Evolutionary conservation across 805 yeast genomes (phyloP).

Genomic region (Sugiyamaella valdiviana): DNA sequence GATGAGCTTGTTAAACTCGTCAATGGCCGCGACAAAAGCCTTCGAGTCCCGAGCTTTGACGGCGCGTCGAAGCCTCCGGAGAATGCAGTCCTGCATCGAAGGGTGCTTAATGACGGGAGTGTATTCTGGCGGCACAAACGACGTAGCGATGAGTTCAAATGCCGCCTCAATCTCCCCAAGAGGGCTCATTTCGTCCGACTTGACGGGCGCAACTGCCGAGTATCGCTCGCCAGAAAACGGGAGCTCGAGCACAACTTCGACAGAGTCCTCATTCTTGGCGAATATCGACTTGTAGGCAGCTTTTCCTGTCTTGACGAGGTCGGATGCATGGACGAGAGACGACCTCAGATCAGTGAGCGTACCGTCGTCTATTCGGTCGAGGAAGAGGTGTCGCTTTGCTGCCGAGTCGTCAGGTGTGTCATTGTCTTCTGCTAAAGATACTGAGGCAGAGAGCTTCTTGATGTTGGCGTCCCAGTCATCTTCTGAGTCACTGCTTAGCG

Average conservation of each 20-base stretch:
- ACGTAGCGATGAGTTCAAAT: constrained; percentile 39
- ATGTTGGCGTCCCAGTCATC: constrained; percentile 14
- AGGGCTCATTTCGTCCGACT: constrained; percentile 50
- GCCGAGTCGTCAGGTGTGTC: background rate
- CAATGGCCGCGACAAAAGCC: constrained; percentile 32
- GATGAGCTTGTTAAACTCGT: constrained; percentile 41
- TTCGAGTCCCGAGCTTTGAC: constrained; percentile 27
- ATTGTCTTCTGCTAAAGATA: constrained; percentile 3
- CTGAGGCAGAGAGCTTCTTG: constrained; percentile 8
- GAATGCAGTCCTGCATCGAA: constrained; percentile 28
- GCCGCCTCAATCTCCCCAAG: constrained; percentile 52
- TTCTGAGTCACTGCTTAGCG: background rate
- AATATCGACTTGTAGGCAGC: constrained; percentile 8
- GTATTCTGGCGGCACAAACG: constrained; percentile 38
- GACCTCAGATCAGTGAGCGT: background rate
- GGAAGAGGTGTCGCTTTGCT: background rate
- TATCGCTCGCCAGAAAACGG: constrained; percentile 22
- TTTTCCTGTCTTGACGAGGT: background rate
- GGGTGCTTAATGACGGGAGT: constrained; percentile 26
- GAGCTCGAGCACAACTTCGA: constrained; percentile 11
- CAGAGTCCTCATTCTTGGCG: background rate
- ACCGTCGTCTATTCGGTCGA: background rate
- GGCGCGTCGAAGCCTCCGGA: constrained; percentile 28
- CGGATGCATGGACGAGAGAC: constrained; percentile 1
- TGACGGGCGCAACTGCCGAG: constrained; percentile 12